phyloP scores from a whole-genome alignment of 2,329 filamentous ascomycete species.

The Beauveria varroae region DNA sequence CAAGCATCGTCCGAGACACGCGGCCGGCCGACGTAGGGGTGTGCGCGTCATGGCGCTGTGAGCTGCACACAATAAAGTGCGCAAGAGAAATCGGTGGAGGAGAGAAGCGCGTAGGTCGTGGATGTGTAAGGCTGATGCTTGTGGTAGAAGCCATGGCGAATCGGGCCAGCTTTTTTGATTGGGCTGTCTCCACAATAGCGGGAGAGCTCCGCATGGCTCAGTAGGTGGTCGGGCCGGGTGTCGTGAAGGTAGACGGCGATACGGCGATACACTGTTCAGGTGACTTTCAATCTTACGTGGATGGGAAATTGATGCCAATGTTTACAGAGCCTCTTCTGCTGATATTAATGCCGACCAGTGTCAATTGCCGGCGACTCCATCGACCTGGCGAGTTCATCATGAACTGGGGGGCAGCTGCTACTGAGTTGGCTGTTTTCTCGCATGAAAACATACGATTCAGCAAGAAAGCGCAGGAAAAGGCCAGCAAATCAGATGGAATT shows the following conservation, averaged over 20 bases:
- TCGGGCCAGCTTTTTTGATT: not conserved
- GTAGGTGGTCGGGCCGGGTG: not conserved
- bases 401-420: not conserved
- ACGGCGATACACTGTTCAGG: too few species aligned
- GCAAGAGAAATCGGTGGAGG: not conserved
- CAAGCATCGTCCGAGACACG: not conserved
- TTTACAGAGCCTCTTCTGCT: not conserved
- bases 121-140: not conserved
- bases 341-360: not conserved
- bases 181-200: not conserved
- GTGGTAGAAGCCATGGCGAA: not conserved
- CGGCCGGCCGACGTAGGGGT: not conserved
- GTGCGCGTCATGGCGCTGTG: not conserved
- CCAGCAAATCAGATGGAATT: not conserved
- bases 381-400: not conserved
- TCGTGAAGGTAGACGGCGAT: not conserved
- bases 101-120: not conserved
- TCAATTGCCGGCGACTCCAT: too few species aligned
- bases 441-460: not conserved
- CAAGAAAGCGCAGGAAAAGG: not conserved
- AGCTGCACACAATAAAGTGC: not conserved
- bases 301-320: too few species aligned
- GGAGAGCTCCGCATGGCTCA: not conserved
- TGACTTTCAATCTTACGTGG: too few species aligned
- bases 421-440: not conserved